Percentiles rank a stretch among this genome's conserved stretches.
phyloP scores from a whole-genome alignment of 1,284 basidiomycete genomes.

The Cutaneotrichosporon cutaneum region DNA sequence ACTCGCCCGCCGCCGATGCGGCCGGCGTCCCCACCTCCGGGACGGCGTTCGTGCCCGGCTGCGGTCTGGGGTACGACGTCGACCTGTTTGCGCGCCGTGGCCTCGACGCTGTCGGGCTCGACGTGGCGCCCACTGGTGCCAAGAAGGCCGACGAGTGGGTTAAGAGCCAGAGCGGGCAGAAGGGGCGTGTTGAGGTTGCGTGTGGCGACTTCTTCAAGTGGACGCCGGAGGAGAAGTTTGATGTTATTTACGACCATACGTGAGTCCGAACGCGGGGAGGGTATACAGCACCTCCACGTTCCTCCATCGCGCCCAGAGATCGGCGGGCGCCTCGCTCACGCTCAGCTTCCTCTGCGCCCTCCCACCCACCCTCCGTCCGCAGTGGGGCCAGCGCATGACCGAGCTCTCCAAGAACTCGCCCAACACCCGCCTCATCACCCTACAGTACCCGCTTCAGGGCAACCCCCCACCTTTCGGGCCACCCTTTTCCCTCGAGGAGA shows the following conservation, averaged over 20 bases:
- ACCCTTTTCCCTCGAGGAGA: slow-evolving; percentile 62
- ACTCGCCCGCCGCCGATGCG: slow-evolving; percentile 49
- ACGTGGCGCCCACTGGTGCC: slow-evolving; percentile 62
- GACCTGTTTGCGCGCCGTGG: slow-evolving; percentile 59
- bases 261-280: slow-evolving; percentile 55
- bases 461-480: slow-evolving; percentile 56
- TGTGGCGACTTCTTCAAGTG: slow-evolving; percentile 61
- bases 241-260: slow-evolving; percentile 69
- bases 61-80: slow-evolving; percentile 71
- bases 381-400: slow-evolving; percentile 64
- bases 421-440: slow-evolving; percentile 59
- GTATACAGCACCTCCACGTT: too few species aligned
- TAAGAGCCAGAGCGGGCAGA: slow-evolving; percentile 21
- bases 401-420: slow-evolving; percentile 62
- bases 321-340: neutral
- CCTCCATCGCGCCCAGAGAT: neutral
- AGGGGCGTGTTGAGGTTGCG: slow-evolving; percentile 43
- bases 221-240: slow-evolving; percentile 55
- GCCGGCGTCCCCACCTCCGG: slow-evolving; percentile 60
- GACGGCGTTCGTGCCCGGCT: slow-evolving; percentile 67
- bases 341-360: slow-evolving; percentile 70
- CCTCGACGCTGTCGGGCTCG: slow-evolving; percentile 59
- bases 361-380: slow-evolving; percentile 58
- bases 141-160: slow-evolving; percentile 58
- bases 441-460: slow-evolving; percentile 57